Conservation (phyloP, 2,329 filamentous ascomycete genomes). For the Pseudocercospora eumusae region DNA sequence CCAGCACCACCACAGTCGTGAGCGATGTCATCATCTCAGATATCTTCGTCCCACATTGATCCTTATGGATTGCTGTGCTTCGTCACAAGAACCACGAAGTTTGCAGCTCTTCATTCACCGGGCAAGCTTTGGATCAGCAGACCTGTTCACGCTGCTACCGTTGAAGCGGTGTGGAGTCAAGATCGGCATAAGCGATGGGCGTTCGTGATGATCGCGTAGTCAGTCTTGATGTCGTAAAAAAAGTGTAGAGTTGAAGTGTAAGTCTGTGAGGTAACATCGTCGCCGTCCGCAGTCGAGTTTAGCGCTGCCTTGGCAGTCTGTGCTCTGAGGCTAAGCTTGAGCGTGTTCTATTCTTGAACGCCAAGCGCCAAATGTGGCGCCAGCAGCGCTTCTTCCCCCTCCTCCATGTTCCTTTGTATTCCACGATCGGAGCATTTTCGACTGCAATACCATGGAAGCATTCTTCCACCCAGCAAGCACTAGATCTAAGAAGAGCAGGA, state of each 20-base stretch:
- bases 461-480: background rate
- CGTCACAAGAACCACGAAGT: no score
- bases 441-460: background rate
- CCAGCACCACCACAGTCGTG: no score
- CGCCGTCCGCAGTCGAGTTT: background rate
- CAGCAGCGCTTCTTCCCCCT: background rate
- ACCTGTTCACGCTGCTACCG: no score
- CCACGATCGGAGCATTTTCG: background rate
- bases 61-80: no score
- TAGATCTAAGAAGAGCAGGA: background rate
- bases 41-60: no score
- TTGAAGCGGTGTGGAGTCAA: background rate
- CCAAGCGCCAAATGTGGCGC: background rate
- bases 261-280: slow-evolving; percentile 2
- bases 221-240: background rate
- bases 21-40: no score
- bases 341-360: slow-evolving; percentile 2
- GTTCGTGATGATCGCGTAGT: background rate
- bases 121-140: no score
- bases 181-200: background rate
- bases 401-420: no score
- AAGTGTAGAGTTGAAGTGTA: background rate
- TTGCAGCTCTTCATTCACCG: no score
- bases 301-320: no score
- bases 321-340: no score